These are phyloP conservation scores for Thelonectria rubi DNA, from an alignment of 2,329 filamentous ascomycete species.

Conservation along the genomic window DNA sequence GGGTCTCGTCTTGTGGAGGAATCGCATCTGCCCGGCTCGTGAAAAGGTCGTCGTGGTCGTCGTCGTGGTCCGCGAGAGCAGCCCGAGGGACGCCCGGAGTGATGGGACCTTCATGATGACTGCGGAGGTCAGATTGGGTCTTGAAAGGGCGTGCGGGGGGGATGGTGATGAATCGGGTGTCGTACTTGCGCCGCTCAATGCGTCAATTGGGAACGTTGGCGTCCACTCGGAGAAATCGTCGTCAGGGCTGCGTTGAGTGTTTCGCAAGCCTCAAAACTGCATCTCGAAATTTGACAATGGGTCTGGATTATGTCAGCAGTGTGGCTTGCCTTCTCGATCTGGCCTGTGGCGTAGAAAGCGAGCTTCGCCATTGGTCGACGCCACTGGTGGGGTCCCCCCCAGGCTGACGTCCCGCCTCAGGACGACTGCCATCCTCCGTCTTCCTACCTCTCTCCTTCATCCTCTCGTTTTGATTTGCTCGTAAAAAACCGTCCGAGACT, in stretches of 20 bases:
- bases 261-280: conserved; percentile 28
- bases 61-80: conserved; percentile 45
- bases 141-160: rapidly evolving
- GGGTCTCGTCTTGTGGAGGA: conserved; percentile 54
- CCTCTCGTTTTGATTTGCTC: conserved; percentile 13
- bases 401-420: conserved; percentile 38
- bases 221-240: conserved; percentile 31
- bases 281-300: conserved; percentile 45
- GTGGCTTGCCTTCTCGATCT: conserved; percentile 10
- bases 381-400: conserved; percentile 28
- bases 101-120: conserved; percentile 46
- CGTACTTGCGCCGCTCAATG: conserved; percentile 35
- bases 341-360: conserved; percentile 28
- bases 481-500: neutral
- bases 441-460: conserved; percentile 31
- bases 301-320: conserved; percentile 46
- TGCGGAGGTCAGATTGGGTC: conserved; percentile 24
- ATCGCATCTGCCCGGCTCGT: conserved; percentile 51
- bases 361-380: conserved; percentile 23
- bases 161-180: neutral
- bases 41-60: conserved; percentile 30
- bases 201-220: conserved; percentile 34
- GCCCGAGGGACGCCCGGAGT: conserved; percentile 46
- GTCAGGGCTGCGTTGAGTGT: conserved; percentile 27
- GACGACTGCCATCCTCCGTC: conserved; percentile 26